Evolutionary conservation across 441 rosid genomes (phyloP).

Genomic region (Raphanus hybrid): DNA sequence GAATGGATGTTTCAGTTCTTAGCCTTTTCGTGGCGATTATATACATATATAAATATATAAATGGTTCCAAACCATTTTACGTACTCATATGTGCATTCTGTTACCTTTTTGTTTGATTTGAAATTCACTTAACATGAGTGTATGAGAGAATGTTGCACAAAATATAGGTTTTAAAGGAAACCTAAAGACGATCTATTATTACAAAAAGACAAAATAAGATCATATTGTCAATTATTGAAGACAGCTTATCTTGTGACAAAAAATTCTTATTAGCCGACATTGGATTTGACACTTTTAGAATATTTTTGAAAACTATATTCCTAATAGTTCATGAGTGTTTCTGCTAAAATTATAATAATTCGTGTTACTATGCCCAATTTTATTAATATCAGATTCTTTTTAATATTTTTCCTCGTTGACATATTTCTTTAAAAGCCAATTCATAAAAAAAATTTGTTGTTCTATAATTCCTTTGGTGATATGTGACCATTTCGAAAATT

Average conservation of each 20-base stretch:
- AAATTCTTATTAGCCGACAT: conserved; percentile 23
- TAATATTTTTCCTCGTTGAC: too few relatives aligned
- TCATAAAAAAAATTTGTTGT: background rate
- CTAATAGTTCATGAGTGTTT: background rate
- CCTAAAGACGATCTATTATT: conserved; percentile 16
- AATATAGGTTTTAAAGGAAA: conserved; percentile 30
- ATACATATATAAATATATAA: background rate
- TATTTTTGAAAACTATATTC: background rate
- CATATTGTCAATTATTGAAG: conserved; percentile 50
- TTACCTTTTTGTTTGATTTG: background rate
- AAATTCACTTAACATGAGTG: conserved; percentile 29
- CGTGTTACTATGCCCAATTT: background rate
- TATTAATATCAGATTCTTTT: too few relatives aligned
- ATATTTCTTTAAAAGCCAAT: background rate
- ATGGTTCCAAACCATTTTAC: background rate
- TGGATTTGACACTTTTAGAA: conserved; percentile 33
- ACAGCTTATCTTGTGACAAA: conserved; percentile 50
- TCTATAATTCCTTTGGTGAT: background rate
- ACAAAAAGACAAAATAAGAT: conserved; percentile 15
- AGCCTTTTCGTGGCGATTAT: background rate
- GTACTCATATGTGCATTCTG: background rate
- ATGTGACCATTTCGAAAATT: background rate
- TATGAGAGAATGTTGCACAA: conserved; percentile 23
- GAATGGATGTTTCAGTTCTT: background rate
- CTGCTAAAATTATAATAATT: background rate